Percentiles rank a stretch among this genome's conserved stretches.
Evolutionary conservation across 1,284 basidiomycete species (phyloP).

Genomic region (Apiotrichum domesticum): DNA sequence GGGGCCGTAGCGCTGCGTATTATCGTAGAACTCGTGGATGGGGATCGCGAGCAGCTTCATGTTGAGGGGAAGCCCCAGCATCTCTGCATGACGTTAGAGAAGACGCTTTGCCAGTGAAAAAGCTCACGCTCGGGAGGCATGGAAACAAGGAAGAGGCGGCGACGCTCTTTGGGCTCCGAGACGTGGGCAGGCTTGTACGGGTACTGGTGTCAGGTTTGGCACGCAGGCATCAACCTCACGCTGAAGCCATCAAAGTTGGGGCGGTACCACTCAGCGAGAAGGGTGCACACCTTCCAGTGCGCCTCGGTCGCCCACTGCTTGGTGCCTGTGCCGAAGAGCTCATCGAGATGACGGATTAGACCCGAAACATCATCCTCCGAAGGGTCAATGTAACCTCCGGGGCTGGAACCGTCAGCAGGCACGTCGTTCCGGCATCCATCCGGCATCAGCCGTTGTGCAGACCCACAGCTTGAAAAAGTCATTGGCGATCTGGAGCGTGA

Average conservation of each 20-base stretch:
- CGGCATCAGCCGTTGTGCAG: not conserved
- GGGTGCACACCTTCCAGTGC: slow-evolving; percentile 86
- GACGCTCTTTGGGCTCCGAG: slow-evolving; percentile 95
- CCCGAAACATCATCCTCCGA: slow-evolving; percentile 89
- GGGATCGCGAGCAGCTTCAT: slow-evolving; percentile 97
- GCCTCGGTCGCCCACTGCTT: slow-evolving; percentile 48
- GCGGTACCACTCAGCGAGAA: slow-evolving; percentile 92
- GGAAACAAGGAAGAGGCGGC: slow-evolving; percentile 90
- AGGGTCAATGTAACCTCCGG: slow-evolving; percentile 96
- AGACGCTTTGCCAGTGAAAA: too few relatives aligned
- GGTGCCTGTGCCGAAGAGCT: slow-evolving; percentile 66
- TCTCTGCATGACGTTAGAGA: slow-evolving; percentile 55
- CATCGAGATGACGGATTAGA: slow-evolving; percentile 77
- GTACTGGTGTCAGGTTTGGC: slow-evolving; percentile 57
- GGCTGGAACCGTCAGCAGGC: slow-evolving; percentile 51
- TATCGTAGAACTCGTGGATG: slow-evolving; percentile 94
- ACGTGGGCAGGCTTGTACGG: slow-evolving; percentile 95
- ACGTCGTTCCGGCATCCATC: not conserved
- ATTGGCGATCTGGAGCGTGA: slow-evolving; percentile 97
- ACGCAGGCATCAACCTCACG: slow-evolving; percentile 54
- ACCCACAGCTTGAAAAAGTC: slow-evolving; percentile 96
- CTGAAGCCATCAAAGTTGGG: slow-evolving; percentile 98
- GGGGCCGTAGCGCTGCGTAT: slow-evolving; percentile 88
- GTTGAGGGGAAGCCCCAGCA: slow-evolving; percentile 92
- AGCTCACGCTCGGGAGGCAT: slow-evolving; percentile 80